Conservation (phyloP, 2,329 filamentous ascomycete genomes). For the Pseudogymnoascus sp. region DNA sequence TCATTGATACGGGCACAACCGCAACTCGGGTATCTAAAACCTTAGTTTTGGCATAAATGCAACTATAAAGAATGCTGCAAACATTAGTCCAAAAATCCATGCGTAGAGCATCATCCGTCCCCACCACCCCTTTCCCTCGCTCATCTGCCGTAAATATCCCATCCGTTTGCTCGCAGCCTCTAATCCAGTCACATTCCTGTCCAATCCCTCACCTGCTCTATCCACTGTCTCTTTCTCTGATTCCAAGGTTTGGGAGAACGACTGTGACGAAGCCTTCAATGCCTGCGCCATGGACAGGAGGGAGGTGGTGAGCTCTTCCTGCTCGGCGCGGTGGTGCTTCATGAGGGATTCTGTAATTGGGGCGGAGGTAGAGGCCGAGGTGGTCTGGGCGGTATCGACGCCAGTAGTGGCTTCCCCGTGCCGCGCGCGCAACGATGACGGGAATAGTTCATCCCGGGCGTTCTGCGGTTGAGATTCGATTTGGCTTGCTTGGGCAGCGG, state of each 20-base stretch:
- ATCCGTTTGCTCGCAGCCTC: conserved; percentile 68
- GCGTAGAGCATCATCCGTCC: conserved; percentile 75
- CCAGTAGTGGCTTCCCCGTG: conserved; percentile 12
- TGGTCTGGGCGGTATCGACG: conserved; percentile 13
- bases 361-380: conserved; percentile 22
- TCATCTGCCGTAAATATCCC: conserved; percentile 69
- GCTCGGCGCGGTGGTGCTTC: conserved; percentile 68
- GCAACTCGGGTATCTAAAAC: conserved; percentile 45
- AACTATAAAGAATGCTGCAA: conserved; percentile 70
- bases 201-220: conserved; percentile 65
- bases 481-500: not conserved
- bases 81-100: conserved; percentile 74
- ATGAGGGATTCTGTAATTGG: conserved; percentile 62
- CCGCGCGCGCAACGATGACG: conserved; percentile 19
- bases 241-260: conserved; percentile 65
- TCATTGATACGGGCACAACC: not conserved
- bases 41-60: conserved; percentile 82
- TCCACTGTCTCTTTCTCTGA: conserved; percentile 62
- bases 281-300: conserved; percentile 73
- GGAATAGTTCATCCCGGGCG: conserved; percentile 12
- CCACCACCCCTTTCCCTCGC: conserved; percentile 82
- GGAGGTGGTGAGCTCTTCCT: conserved; percentile 72
- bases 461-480: conserved; percentile 9
- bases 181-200: conserved; percentile 68
- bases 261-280: conserved; percentile 65